Percentiles rank a stretch among this genome's conserved stretches.
These are phyloP conservation scores for Vickermania ingenoplastis DNA, from an alignment of 208 protist genomes.

Conservation along the genomic window DNA sequence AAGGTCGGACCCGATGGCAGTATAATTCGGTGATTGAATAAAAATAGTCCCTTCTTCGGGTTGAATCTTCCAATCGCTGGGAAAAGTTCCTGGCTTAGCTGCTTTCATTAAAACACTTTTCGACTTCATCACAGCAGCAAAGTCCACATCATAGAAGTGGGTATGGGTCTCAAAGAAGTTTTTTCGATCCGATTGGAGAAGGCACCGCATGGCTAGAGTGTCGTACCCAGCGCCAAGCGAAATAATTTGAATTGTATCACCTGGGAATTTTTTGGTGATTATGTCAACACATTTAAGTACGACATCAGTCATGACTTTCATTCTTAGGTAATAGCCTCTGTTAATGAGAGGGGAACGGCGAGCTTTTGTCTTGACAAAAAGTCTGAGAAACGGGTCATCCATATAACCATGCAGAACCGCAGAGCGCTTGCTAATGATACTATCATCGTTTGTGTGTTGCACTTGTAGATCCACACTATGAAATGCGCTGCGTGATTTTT, in stretches of 20 bases:
- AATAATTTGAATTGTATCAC: conserved; percentile 55
- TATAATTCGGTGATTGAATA: conserved; percentile 31
- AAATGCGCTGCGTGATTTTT: conserved; percentile 15
- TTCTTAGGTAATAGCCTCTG: conserved; percentile 83
- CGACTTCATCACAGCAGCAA: conserved; percentile 60
- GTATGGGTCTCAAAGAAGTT: background rate
- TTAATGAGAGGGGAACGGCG: conserved; percentile 84
- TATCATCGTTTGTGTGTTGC: conserved; percentile 90
- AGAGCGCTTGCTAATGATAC: conserved; percentile 84
- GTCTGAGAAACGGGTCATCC: conserved; percentile 60
- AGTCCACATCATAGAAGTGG: conserved; percentile 77
- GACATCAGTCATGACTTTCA: conserved; percentile 72
- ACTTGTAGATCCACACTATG: conserved; percentile 60
- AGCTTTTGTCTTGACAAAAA: conserved; percentile 75
- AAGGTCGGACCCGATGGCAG: conserved; percentile 67
- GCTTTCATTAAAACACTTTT: conserved; percentile 62
- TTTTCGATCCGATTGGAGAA: conserved; percentile 9
- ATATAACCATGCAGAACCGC: conserved; percentile 65
- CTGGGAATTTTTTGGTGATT: background rate
- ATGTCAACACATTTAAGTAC: conserved; percentile 28
- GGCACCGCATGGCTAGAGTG: conserved; percentile 60
- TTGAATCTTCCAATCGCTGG: conserved; percentile 19
- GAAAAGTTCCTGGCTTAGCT: conserved; percentile 43
- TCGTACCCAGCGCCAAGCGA: conserved; percentile 86
- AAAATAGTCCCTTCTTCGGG: conserved; percentile 5